phyloP scores from a whole-genome alignment of 768 basidiomycete species.

The Psilocybe subaeruginosa region DNA sequence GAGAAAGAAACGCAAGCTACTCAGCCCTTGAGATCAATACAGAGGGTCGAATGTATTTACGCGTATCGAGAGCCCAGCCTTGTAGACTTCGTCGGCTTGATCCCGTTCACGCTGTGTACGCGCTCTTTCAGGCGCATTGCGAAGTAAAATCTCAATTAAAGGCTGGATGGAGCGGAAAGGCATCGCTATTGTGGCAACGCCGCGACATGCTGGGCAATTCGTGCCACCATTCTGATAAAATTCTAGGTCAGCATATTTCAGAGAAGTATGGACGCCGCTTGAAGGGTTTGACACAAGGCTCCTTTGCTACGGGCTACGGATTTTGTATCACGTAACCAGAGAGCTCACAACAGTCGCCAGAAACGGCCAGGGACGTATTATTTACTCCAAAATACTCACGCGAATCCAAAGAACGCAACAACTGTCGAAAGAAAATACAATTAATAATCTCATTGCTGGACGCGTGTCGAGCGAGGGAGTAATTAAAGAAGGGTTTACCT shows the following conservation, averaged over 20 bases:
- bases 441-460: neutral
- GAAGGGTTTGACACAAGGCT: neutral
- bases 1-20: slow-evolving; percentile 8
- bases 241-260: neutral
- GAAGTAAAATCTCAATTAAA: slow-evolving; percentile 72
- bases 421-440: slow-evolving; percentile 35
- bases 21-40: neutral
- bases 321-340: neutral
- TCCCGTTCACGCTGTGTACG: slow-evolving; percentile 71
- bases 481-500: slow-evolving; percentile 51
- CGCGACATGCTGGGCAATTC: slow-evolving; percentile 82
- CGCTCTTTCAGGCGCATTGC: slow-evolving; percentile 67
- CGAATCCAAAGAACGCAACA: slow-evolving; percentile 85
- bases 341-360: neutral
- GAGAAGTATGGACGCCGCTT: neutral
- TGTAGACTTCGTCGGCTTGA: slow-evolving; percentile 85
- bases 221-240: slow-evolving; percentile 75
- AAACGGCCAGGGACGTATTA: neutral
- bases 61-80: slow-evolving; percentile 59
- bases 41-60: slow-evolving; percentile 40
- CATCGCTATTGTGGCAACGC: slow-evolving; percentile 64
- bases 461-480: neutral
- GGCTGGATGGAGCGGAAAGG: slow-evolving; percentile 77
- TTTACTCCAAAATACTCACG: slow-evolving; percentile 50
- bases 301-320: neutral